Percentiles rank a stretch among this genome's conserved stretches.
These are phyloP conservation scores for Bipolaris gigantea DNA, from an alignment of 2,329 filamentous ascomycete genomes.

Conservation along the genomic window DNA sequence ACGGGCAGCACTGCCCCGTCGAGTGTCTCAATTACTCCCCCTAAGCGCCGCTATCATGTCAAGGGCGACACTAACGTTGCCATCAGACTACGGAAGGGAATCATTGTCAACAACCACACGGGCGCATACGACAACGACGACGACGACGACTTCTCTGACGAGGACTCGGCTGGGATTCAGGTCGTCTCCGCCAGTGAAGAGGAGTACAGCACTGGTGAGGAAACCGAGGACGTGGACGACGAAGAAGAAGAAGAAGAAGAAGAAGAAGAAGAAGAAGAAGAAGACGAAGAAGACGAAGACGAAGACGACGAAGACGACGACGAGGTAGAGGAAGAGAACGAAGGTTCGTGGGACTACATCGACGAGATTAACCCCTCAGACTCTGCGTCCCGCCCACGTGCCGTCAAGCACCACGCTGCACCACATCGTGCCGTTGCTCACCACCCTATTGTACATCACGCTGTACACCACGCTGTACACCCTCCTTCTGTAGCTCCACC, in stretches of 20 bases:
- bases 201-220: conserved; percentile 29
- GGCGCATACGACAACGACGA: conserved; percentile 34
- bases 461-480: conserved; percentile 33
- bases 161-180: conserved; percentile 39
- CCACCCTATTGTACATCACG: conserved; percentile 32
- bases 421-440: conserved; percentile 26
- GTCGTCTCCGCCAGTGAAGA: conserved; percentile 39
- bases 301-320: conserved; percentile 36
- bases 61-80: conserved; percentile 44
- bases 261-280: conserved; percentile 22
- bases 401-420: conserved; percentile 24
- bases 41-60: conserved; percentile 21
- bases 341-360: conserved; percentile 36
- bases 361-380: conserved; percentile 54
- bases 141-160: conserved; percentile 33
- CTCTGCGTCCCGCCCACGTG: conserved; percentile 50
- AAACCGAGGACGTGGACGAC: conserved; percentile 35
- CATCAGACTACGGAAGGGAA: conserved; percentile 43
- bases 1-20: conserved; percentile 31
- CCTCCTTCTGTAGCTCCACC: conserved; percentile 39
- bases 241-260: conserved; percentile 31
- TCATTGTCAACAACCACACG: conserved; percentile 45
- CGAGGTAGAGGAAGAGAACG: conserved; percentile 25
- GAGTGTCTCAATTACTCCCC: conserved; percentile 36
- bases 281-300: conserved; percentile 34